Evolutionary conservation across 179 eudicot genomes (phyloP), one percentile per base, ranked within the genome.

Genomic region (Heliamphora pulchella): DNA sequence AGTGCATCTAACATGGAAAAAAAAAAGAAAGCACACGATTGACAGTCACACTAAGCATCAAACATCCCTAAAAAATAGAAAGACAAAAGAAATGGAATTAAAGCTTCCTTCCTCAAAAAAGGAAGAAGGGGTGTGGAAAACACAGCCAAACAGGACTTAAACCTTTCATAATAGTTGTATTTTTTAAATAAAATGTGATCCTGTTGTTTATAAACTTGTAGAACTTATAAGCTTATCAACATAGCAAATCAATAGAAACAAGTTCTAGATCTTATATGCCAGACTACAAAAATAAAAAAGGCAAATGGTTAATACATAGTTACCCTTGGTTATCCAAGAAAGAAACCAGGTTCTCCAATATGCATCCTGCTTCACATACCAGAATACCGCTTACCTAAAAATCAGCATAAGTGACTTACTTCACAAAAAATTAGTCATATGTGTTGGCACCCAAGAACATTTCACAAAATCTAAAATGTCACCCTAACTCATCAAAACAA

Each of bases 321-420:
- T 89, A 96, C 99, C 99, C 98, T 86, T 96, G 87, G 84, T 78
- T 89, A 67, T 92, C 98, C 82, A 94, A 83, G 86, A 91, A 92
- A 84, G 93, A 87, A 79, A 90, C 89, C 80, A 96, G 90, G 83
- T 96, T 94, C 83, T 94, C 99, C 92, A 96, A 84, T 84, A 96
- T 90, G 91, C 99, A 96, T 85, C 99, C 99, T 62, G 98, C 99
- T 90, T 94, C 99, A 86, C 98, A 96, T 22, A 94, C 99, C 78
- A 96, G 88, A 83, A 96, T 85, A 79, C 99, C 99, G 80, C 99
- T 92, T 78, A 87, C 93, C 99, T 96, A 84, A 66, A 82, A 83
- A 79, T 48, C 1, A 46, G 7, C 63, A 66, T 15, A 59, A 73
- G 44, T 48, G 6, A 55, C 22, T 31, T 18, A 82, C 68, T 61